These are phyloP conservation scores for Mycena pura DNA, from an alignment of 768 basidiomycete genomes.

Conservation along the genomic window DNA sequence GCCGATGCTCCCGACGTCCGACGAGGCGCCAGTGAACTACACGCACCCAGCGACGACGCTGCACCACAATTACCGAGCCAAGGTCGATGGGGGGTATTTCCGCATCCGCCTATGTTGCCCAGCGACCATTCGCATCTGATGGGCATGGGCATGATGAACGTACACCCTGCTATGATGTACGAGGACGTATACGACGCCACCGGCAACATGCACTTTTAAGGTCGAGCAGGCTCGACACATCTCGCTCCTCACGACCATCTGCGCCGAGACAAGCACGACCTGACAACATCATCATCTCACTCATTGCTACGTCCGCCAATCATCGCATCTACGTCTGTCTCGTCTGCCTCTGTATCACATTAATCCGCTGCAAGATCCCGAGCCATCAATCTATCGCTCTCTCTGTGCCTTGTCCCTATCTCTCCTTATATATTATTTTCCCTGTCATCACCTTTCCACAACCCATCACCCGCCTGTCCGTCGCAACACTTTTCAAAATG, in stretches of 20 bases:
- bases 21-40: slow-evolving; percentile 77
- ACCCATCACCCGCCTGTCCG: slow-evolving; percentile 14
- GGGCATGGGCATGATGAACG: slow-evolving; percentile 8
- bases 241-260: background rate
- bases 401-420: background rate
- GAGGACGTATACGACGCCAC: slow-evolving; percentile 22
- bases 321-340: slow-evolving; percentile 17
- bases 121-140: slow-evolving; percentile 41
- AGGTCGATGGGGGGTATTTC: background rate
- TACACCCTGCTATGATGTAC: slow-evolving; percentile 28
- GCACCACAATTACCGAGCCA: background rate
- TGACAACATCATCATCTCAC: slow-evolving; percentile 14
- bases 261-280: slow-evolving; percentile 14
- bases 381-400: slow-evolving; percentile 19
- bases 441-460: no score
- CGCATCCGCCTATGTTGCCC: slow-evolving; percentile 61
- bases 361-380: slow-evolving; percentile 16
- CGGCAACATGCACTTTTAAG: slow-evolving; percentile 23
- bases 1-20: slow-evolving; percentile 72
- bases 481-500: slow-evolving; percentile 1
- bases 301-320: slow-evolving; percentile 16
- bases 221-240: slow-evolving; percentile 19
- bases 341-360: slow-evolving; percentile 15
- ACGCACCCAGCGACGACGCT: slow-evolving; percentile 65
- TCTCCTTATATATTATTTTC: no score